Evolutionary conservation across 2,329 filamentous ascomycete genomes (phyloP), one percentile per base, ranked within the genome.

Genomic region (Fusarium luffae): DNA sequence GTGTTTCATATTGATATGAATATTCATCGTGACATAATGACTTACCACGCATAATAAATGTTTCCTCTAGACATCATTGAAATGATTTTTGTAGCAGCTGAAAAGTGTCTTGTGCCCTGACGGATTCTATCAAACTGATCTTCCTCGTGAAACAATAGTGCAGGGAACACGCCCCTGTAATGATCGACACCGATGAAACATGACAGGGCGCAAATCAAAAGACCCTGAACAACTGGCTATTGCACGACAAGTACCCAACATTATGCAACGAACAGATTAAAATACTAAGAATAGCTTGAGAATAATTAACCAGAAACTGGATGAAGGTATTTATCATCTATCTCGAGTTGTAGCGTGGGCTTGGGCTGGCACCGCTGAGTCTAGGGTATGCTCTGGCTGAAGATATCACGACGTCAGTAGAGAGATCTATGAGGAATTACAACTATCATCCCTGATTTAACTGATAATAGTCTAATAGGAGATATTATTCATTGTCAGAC

Each of bases 101-200:
- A 40, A 10, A 11, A 51, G 13, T 10, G 18, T 37, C 34, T n/a
- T 37, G 14, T 44, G 16, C 11, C 7, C 23, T 44, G 21, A 21
- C 4, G 21, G 21, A 44, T 18, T 27, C 23, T 7, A 12, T 27
- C 28, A 19, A 23, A 19, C 10, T 47, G 25, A n/a, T 9, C n/a
- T 3, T 4, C 8, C 11, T 28, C 18, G 18, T 47, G 44, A 52
- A 42, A 52, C 49, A 52, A 52, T 27, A 7, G 14, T 28, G 23
- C 34, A 52, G 49, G 32, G 18, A 52, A 52, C 5, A 21, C 12
- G 41, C 49, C 49, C 49, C 49, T 52, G 49, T 21, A 28, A 52
- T 52, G 49, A 52, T 52, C 49, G 16, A 42, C 49, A 18, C 18
- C 2, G 25, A 25, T 52, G 49, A 52, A 52, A 52, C 49, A 52